Evolutionary conservation across 202 grass and related monocot species (phyloP), one percentile per base, ranked within the genome.

Genomic region (Eragrostis tef): DNA sequence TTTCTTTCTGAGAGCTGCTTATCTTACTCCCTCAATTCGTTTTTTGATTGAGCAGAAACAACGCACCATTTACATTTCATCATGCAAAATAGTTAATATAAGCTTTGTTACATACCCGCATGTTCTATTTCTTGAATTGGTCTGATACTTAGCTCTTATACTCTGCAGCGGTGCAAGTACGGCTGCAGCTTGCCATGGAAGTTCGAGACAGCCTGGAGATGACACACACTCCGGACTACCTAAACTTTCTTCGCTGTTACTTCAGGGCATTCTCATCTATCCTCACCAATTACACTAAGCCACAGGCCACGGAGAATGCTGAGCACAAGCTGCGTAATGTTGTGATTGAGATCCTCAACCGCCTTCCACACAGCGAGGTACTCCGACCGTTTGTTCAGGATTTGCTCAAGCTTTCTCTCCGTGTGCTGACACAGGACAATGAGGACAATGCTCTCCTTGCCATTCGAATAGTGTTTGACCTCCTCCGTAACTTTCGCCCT

Each of bases 301-400:
- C 92, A 12, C 96, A 96, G 79, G 71, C 68, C 20, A 86, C 88
- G 0, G 96, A 99, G 71, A 99, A 87, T 27, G 87, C 77, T 0
- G 96, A 99, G 75, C 96, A 99, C 87, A 99, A 96, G 88, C 85
- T 99, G 67, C 83, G 96, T 29, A 96, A 99, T 78, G 92, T 99
- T 42, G 93, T 99, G 14, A 94, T 99, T 14, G 93, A 96, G 81
- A 99, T 99, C 80, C 93, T 99, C 48, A 99, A 99, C 81, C 87
- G 96, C 24, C 96, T 99, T 50, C 96, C 96, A 7, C 96, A 96
- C 90, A 95, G 92, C n/a, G 96, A 99, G 89, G 96, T 99, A 49
- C 96, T 99, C 44, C 93, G 96, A 5, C 96, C 96, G 12, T 96
- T 99, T 74, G 96, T 99, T 56, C 92, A 96, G 87, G 96, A 99